Conservation (phyloP, 1,139 yeast genomes). For the Meyerozyma elateridarum region DNA sequence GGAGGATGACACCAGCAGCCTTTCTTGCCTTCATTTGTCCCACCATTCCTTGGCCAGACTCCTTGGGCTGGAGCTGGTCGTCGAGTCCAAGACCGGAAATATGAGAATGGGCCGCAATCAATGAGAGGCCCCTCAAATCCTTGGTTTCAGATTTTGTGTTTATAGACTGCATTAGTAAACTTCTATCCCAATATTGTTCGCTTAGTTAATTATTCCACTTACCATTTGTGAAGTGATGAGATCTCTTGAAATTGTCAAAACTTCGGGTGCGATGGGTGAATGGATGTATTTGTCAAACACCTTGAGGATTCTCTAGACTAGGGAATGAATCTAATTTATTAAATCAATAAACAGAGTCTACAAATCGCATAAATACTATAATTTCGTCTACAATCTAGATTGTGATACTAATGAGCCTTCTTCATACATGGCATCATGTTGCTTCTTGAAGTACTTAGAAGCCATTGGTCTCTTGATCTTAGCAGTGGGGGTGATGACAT, state of each 20-base stretch:
- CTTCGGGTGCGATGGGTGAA: too few relatives aligned
- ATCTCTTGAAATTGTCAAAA: constrained; percentile 1
- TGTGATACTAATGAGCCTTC: constrained; percentile 15
- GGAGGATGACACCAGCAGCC: constrained; percentile 91
- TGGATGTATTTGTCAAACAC: too few relatives aligned
- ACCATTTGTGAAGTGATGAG: constrained; percentile 9
- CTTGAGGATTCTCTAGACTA: too few relatives aligned
- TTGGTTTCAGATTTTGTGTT: constrained; percentile 36
- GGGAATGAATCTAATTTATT: too few relatives aligned
- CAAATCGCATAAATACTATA: too few relatives aligned
- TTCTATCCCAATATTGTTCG: constrained; percentile 11
- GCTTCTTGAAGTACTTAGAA: constrained; percentile 17
- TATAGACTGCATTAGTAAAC: constrained; percentile 19
- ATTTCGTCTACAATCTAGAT: background rate
- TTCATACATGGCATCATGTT: constrained; percentile 18
- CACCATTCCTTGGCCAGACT: constrained; percentile 88
- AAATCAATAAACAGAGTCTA: too few relatives aligned
- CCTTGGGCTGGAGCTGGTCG: constrained; percentile 80
- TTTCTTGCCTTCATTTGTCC: constrained; percentile 93
- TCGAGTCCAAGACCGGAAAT: constrained; percentile 93
- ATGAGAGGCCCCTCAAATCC: constrained; percentile 54
- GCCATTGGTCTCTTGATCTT: constrained; percentile 24
- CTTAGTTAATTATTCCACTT: constrained; percentile 8
- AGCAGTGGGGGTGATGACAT: constrained; percentile 23
- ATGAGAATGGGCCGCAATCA: constrained; percentile 96